These are phyloP conservation scores for Flammula alnicola DNA, from an alignment of 1,284 basidiomycete genomes.

Conservation along the genomic window DNA sequence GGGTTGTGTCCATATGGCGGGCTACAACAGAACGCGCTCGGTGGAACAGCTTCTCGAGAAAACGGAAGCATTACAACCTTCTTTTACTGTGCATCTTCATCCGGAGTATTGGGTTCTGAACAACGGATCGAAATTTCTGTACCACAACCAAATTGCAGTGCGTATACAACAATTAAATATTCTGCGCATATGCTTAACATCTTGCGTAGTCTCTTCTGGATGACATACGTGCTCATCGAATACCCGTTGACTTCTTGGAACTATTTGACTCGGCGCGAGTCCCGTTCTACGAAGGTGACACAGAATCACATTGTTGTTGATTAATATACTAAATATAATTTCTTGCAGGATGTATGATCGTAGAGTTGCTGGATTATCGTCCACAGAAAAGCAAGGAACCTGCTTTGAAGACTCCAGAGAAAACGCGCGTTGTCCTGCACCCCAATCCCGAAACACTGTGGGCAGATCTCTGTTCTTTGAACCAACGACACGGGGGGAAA, in stretches of 20 bases:
- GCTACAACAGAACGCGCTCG: constrained; percentile 73
- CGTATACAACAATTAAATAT: constrained; percentile 18
- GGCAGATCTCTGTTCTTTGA: constrained; percentile 74
- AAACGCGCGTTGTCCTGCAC: constrained; percentile 71
- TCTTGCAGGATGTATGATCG: constrained; percentile 73
- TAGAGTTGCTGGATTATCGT: constrained; percentile 77
- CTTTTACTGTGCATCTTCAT: constrained; percentile 76
- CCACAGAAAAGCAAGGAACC: constrained; percentile 58
- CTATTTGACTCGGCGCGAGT: constrained; percentile 70
- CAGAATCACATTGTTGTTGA: neutral
- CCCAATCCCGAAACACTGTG: constrained; percentile 77
- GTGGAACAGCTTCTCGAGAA: constrained; percentile 60
- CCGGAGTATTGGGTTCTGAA: constrained; percentile 81
- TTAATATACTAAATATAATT: neutral
- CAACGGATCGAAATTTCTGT: constrained; percentile 75
- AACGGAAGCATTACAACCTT: constrained; percentile 61
- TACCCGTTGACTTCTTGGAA: constrained; percentile 81
- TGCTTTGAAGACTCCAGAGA: constrained; percentile 58
- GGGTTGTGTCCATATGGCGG: too few relatives aligned
- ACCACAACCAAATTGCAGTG: constrained; percentile 78
- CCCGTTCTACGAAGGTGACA: constrained; percentile 78
- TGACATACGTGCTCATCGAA: constrained; percentile 76
- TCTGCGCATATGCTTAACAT: constrained; percentile 20
- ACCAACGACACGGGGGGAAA: constrained; percentile 54
- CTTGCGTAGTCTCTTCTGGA: constrained; percentile 68